Evolutionary conservation across 2,329 filamentous ascomycete genomes (phyloP).

Genomic region (Didymella sp.): DNA sequence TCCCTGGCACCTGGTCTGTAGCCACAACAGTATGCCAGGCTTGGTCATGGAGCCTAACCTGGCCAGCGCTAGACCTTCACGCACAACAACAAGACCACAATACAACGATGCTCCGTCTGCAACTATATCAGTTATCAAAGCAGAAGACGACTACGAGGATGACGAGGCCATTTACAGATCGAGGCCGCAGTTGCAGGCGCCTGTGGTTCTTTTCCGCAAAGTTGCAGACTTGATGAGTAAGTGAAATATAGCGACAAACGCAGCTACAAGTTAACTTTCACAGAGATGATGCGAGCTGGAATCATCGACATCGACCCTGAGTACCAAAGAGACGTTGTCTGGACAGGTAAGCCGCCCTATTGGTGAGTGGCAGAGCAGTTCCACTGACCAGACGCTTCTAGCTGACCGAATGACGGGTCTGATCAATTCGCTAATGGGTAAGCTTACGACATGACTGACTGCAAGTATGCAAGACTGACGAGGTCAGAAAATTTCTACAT

Average conservation of each 20-base stretch:
- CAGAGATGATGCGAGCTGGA: conserved; percentile 32
- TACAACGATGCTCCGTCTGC: background rate
- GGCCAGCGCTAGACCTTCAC: conserved; percentile 13
- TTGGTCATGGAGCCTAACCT: conserved; percentile 20
- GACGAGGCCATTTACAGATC: conserved; percentile 30
- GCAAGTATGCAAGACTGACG: background rate
- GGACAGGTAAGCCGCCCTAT: conserved; percentile 38
- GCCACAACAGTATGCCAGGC: conserved; percentile 17
- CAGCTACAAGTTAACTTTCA: background rate
- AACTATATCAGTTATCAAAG: conserved; percentile 21
- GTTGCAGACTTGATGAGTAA: conserved; percentile 38
- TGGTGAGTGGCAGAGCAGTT: background rate
- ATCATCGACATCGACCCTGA: conserved; percentile 54
- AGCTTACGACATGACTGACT: background rate
- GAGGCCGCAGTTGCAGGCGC: conserved; percentile 31
- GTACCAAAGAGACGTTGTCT: conserved; percentile 58
- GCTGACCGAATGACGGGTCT: conserved; percentile 46
- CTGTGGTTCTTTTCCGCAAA: conserved; percentile 27
- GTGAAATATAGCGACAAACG: background rate
- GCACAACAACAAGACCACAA: background rate
- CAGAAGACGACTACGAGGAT: conserved; percentile 19
- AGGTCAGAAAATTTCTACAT: conserved; percentile 51
- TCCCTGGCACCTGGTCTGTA: background rate
- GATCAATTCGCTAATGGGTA: conserved; percentile 47
- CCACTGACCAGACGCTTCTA: conserved; percentile 8